Evolutionary conservation across 2,329 filamentous ascomycete genomes (phyloP).

Genomic region (Calycina herbarum): DNA sequence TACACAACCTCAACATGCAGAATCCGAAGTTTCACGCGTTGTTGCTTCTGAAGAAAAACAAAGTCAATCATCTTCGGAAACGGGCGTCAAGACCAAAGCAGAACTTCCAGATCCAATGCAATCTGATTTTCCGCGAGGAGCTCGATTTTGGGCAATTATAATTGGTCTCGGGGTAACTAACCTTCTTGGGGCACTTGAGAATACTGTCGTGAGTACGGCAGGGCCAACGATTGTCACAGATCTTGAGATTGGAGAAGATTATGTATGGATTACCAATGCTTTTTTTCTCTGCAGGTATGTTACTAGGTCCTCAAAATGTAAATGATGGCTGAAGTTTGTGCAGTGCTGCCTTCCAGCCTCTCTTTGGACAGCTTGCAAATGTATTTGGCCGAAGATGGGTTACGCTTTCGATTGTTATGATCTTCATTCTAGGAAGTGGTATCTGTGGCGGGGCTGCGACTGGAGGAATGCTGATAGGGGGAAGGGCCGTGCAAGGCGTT

Average conservation of each 20-base stretch:
- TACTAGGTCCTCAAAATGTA: too few relatives aligned
- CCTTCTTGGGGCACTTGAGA: background rate
- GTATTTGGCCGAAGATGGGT: conserved; percentile 52
- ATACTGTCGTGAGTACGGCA: background rate
- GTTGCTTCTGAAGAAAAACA: too few relatives aligned
- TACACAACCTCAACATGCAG: too few relatives aligned
- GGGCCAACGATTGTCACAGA: background rate
- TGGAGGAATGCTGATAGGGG: conserved; percentile 50
- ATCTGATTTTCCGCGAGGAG: too few relatives aligned
- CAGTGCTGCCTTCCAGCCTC: conserved; percentile 47
- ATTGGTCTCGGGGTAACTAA: background rate
- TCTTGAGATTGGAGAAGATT: background rate
- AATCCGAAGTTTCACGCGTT: too few relatives aligned
- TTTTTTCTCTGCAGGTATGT: background rate
- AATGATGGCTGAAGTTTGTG: background rate
- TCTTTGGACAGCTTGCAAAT: conserved; percentile 51
- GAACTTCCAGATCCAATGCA: too few relatives aligned
- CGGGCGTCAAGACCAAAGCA: too few relatives aligned
- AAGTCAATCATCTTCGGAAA: too few relatives aligned
- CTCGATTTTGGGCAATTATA: background rate
- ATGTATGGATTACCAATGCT: conserved; percentile 1
- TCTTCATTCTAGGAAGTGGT: conserved; percentile 54
- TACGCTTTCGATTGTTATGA: conserved; percentile 42
- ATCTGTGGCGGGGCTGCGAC: conserved; percentile 50
- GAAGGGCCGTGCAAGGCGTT: conserved; percentile 47